Conservation (phyloP, 148 eudicot genomes). For the Spergularia marina region DNA sequence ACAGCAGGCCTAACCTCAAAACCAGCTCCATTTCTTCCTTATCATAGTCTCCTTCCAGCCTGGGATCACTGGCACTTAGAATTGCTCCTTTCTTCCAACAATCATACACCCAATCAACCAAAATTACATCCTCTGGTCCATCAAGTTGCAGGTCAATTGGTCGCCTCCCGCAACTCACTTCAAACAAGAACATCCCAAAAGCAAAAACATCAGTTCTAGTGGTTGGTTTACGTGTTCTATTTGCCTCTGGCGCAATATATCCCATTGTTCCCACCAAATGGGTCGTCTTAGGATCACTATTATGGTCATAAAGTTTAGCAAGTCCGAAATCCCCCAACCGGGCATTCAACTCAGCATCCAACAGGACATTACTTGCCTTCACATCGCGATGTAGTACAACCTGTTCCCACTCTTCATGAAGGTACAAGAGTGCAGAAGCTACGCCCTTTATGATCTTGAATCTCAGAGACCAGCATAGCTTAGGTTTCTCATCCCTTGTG, state of each 20-base stretch:
- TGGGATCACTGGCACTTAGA: conserved; percentile 32
- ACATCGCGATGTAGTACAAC: conserved; percentile 38
- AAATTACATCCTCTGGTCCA: conserved; percentile 9
- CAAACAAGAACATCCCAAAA: conserved; percentile 36
- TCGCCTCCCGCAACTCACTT: conserved; percentile 38
- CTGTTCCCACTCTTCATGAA: conserved; percentile 40
- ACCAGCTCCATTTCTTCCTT: conserved; percentile 31
- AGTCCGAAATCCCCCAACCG: conserved; percentile 42
- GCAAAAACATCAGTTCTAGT: conserved; percentile 31
- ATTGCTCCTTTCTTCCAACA: conserved; percentile 24
- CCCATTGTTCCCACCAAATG: conserved; percentile 39
- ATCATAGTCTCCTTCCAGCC: conserved; percentile 25
- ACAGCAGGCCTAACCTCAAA: conserved; percentile 40
- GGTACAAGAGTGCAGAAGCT: conserved; percentile 36
- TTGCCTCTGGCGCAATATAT: conserved; percentile 38
- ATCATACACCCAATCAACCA: conserved; percentile 21
- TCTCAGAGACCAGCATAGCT: conserved; percentile 30
- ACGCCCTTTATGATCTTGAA: conserved; percentile 34
- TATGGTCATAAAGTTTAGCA: conserved; percentile 33
- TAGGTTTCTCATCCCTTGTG: conserved; percentile 7
- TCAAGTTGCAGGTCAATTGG: conserved; percentile 19
- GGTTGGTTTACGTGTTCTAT: conserved; percentile 27
- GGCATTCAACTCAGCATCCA: conserved; percentile 36
- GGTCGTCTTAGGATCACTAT: conserved; percentile 28
- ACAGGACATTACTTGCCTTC: conserved; percentile 34